These are phyloP conservation scores for Tylopilus sp. DNA, from an alignment of 768 basidiomycete species.

Conservation along the genomic window DNA sequence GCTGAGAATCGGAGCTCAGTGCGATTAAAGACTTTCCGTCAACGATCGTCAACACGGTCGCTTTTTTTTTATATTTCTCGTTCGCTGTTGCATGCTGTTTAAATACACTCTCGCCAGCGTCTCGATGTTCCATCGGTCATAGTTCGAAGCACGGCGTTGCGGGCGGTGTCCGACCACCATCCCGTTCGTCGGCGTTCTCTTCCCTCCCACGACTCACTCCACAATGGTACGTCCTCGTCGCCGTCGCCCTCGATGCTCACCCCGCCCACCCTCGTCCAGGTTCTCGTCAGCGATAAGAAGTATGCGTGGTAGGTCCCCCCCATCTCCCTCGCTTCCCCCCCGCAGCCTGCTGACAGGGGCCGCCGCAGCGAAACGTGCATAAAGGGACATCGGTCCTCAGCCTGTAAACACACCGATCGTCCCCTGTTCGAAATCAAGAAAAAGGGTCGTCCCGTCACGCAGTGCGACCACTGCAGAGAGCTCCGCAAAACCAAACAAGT, in stretches of 20 bases:
- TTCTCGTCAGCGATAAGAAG: slow-evolving; percentile 72
- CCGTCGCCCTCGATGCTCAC: not conserved
- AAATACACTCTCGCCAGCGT: slow-evolving; percentile 35
- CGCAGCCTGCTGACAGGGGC: slow-evolving; percentile 5
- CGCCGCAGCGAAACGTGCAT: slow-evolving; percentile 80
- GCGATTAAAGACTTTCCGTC: slow-evolving; percentile 39
- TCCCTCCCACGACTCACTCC: slow-evolving; percentile 11
- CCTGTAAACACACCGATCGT: slow-evolving; percentile 84
- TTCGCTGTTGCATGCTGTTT: slow-evolving; percentile 41
- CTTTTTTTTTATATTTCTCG: slow-evolving; percentile 25
- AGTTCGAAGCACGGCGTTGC: slow-evolving; percentile 57
- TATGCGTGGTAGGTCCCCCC: slow-evolving; percentile 70
- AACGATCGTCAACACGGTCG: slow-evolving; percentile 51
- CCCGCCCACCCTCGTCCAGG: slow-evolving; percentile 36
- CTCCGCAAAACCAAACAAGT: slow-evolving; percentile 45
- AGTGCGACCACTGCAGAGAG: slow-evolving; percentile 50
- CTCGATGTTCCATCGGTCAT: slow-evolving; percentile 31
- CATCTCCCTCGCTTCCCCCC: not conserved
- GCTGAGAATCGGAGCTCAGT: slow-evolving; percentile 17
- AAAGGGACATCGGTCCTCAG: slow-evolving; percentile 89
- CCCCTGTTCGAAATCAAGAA: slow-evolving; percentile 80
- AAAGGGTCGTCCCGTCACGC: slow-evolving; percentile 56
- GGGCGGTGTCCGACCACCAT: slow-evolving; percentile 48
- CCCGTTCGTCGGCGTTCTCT: slow-evolving; percentile 31
- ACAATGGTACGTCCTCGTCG: slow-evolving; percentile 42